phyloP scores from a whole-genome alignment of 768 basidiomycete genomes.

The Boletus insuetus region DNA sequence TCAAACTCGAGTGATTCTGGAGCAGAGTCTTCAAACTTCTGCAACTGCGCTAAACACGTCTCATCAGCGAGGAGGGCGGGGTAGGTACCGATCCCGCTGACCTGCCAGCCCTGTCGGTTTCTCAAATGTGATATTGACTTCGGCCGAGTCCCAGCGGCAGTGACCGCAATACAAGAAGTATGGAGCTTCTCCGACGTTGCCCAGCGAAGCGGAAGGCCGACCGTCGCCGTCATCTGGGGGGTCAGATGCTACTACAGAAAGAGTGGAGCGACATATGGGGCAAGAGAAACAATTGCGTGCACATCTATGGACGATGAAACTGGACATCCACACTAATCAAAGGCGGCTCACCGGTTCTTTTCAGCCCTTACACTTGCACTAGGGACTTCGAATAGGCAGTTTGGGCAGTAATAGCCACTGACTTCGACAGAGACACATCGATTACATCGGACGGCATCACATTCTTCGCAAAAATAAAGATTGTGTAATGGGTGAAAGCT shows the following conservation, averaged over 20 bases:
- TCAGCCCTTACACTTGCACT: constrained; percentile 97
- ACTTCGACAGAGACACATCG: constrained; percentile 91
- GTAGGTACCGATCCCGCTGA: constrained; percentile 34
- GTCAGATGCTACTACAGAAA: constrained; percentile 90
- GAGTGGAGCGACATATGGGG: constrained; percentile 86
- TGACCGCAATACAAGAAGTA: constrained; percentile 90
- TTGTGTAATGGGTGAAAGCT: constrained; percentile 81
- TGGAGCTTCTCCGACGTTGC: constrained; percentile 75
- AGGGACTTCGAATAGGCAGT: constrained; percentile 97
- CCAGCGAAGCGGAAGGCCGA: constrained; percentile 50
- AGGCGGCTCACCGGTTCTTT: constrained; percentile 75
- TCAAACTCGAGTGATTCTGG: constrained; percentile 90
- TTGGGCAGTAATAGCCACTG: constrained; percentile 96
- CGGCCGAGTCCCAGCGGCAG: constrained; percentile 93
- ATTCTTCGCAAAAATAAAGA: constrained; percentile 98
- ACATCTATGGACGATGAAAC: constrained; percentile 56
- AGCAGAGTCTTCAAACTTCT: constrained; percentile 84
- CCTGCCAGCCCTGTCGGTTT: constrained; percentile 95
- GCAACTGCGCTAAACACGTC: constrained; percentile 69
- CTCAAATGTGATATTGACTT: constrained; percentile 90
- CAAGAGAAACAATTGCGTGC: constrained; percentile 98
- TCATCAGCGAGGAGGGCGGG: background rate
- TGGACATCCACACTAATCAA: background rate
- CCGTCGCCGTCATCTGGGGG: constrained; percentile 60
- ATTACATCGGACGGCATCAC: constrained; percentile 92